Evolutionary conservation across 2,329 filamentous ascomycete species (phyloP).

Genomic region (Onygenales sp.): DNA sequence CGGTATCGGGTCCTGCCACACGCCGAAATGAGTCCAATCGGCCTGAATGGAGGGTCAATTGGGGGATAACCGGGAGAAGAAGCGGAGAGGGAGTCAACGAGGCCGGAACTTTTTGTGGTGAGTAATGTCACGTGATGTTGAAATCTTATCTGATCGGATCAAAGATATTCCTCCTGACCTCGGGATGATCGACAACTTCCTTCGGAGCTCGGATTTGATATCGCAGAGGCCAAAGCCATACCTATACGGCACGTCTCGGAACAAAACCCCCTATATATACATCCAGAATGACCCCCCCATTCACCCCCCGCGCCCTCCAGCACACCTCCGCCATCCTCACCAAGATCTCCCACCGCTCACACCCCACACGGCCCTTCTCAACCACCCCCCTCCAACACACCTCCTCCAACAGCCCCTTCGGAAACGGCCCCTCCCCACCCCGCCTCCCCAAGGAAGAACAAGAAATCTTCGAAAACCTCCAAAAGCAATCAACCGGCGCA

Average conservation of each 20-base stretch:
- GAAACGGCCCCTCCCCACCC: constrained; percentile 59
- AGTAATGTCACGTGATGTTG: neutral
- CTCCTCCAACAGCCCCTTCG: constrained; percentile 21
- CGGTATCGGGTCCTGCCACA: neutral
- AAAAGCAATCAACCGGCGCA: constrained; percentile 64
- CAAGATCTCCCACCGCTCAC: neutral
- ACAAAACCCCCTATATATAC: neutral
- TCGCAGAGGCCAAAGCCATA: neutral
- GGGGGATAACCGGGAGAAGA: neutral
- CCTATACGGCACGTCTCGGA: too few species aligned
- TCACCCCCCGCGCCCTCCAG: neutral
- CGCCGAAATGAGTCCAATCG: neutral
- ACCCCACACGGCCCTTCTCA: neutral
- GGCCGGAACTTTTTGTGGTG: neutral
- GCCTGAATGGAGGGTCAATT: neutral
- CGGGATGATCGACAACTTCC: neutral
- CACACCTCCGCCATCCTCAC: neutral
- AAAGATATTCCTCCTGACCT: neutral
- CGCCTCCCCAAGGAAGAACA: constrained; percentile 82
- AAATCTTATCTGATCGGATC: constrained; percentile 1
- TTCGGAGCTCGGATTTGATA: neutral
- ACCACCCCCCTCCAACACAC: constrained; percentile 8
- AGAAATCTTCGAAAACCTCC: constrained; percentile 80
- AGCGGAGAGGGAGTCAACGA: neutral
- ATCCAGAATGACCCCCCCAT: neutral